Percentiles rank a stretch among this genome's conserved stretches.
Evolutionary conservation across 805 yeast genomes (phyloP).

Genomic region (Ogataea pilisensis): DNA sequence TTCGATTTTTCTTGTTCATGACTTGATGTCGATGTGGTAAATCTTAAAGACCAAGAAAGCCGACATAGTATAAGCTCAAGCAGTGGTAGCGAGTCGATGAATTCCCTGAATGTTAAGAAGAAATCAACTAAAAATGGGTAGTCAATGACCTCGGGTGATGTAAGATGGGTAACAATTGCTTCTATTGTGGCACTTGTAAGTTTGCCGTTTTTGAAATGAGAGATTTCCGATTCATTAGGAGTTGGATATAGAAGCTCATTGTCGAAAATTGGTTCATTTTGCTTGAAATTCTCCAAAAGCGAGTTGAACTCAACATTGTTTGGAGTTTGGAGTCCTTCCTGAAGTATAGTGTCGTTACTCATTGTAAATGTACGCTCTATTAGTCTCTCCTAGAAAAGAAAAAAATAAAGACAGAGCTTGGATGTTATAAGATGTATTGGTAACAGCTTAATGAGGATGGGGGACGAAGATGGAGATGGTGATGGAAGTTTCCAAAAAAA

Average conservation of each 20-base stretch:
- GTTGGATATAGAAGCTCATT: conserved; percentile 31
- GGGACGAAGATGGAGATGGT: too few species aligned
- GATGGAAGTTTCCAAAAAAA: too few species aligned
- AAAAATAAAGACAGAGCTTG: too few species aligned
- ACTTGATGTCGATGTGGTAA: conserved; percentile 9
- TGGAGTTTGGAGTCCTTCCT: neutral
- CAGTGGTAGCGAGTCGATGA: conserved; percentile 54
- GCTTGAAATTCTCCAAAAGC: conserved; percentile 26
- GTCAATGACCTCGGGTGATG: conserved; percentile 72
- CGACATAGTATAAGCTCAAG: conserved; percentile 60
- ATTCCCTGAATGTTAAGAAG: conserved; percentile 76
- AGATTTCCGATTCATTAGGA: conserved; percentile 29
- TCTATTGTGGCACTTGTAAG: conserved; percentile 29
- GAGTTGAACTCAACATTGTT: conserved; percentile 5
- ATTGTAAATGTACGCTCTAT: neutral
- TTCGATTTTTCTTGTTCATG: conserved; percentile 28
- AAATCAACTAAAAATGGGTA: conserved; percentile 81
- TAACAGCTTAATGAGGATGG: too few species aligned
- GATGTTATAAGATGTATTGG: too few species aligned
- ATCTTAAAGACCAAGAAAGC: conserved; percentile 64
- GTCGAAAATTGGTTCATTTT: conserved; percentile 33
- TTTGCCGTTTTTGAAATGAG: conserved; percentile 20
- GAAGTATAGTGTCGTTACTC: neutral
- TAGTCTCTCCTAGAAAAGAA: too few species aligned
- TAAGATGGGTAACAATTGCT: conserved; percentile 53